Conservation (phyloP, 2,329 filamentous ascomycete genomes). For the Hortaea sp. region DNA sequence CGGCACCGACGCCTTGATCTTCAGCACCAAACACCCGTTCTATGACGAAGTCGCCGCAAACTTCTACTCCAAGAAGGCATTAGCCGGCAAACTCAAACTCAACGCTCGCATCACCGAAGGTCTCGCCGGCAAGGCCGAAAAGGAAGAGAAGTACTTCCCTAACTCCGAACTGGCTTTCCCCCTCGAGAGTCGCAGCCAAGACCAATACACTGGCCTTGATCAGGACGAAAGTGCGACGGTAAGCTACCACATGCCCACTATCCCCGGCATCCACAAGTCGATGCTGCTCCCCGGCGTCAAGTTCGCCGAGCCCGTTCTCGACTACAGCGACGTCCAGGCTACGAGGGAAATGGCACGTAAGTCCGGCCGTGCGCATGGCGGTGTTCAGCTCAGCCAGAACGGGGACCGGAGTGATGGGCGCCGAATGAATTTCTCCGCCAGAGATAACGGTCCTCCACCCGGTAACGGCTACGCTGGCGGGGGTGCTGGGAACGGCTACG, state of each 20-base stretch:
- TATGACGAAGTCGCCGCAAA: slow-evolving; percentile 76
- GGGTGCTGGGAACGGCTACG: slow-evolving; percentile 16
- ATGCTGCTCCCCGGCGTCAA: slow-evolving; percentile 82
- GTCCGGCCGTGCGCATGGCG: slow-evolving; percentile 60
- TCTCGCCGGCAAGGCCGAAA: slow-evolving; percentile 68
- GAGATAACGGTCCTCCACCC: slow-evolving; percentile 16
- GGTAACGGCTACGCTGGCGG: slow-evolving; percentile 16
- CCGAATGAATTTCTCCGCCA: slow-evolving; percentile 44
- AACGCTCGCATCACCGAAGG: slow-evolving; percentile 67
- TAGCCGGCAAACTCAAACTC: slow-evolving; percentile 53
- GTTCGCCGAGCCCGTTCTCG: slow-evolving; percentile 61
- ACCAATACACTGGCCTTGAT: slow-evolving; percentile 59
- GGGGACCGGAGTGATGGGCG: slow-evolving; percentile 36
- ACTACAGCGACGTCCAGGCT: slow-evolving; percentile 63
- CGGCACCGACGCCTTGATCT: slow-evolving; percentile 70
- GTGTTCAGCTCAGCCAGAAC: slow-evolving; percentile 48
- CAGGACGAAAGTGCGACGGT: slow-evolving; percentile 85
- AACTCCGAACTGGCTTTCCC: slow-evolving; percentile 74
- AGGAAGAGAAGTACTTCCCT: slow-evolving; percentile 74
- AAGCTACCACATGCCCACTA: slow-evolving; percentile 70
- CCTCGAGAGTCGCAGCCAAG: slow-evolving; percentile 55
- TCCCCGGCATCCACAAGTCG: slow-evolving; percentile 71
- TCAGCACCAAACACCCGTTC: slow-evolving; percentile 74
- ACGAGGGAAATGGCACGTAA: slow-evolving; percentile 56
- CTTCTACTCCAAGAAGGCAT: slow-evolving; percentile 85